Evolutionary conservation across 805 yeast species (phyloP), one percentile per base, ranked within the genome.

Genomic region (Lipomyces spencermartinsiae): DNA sequence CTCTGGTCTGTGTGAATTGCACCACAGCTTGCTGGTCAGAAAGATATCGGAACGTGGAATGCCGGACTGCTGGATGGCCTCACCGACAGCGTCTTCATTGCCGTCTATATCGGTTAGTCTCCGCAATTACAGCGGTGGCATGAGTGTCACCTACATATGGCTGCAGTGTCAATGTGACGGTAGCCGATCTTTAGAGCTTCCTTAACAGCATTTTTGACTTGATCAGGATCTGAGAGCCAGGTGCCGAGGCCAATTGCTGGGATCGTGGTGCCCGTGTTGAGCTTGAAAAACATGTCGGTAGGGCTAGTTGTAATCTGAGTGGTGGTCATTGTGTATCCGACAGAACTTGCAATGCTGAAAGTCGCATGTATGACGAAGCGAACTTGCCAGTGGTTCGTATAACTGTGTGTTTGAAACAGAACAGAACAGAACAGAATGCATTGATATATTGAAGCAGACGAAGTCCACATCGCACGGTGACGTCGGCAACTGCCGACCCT

Each of bases 141-240:
- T n/a, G 56, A n/a, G 19, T 16, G 10, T 25, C 34, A 49, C 69
- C 14, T 46, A 63, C 69, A 22, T 12, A 85, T 67, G 57, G 62
- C 85, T 35, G 97, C 95, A 29, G 92, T 86, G 78, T 91, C 96
- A 71, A 91, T 88, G 77, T 91, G 96, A 71, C 86, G 84, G 80
- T 89, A 89, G 35, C 94, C 94, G 57, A 82, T 82, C 53, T 77
- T 75, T 71, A 88, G 79, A 8, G 96, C 71, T 16, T 63, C 70
- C 46, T 79, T 77, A 55, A 88, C 91, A 43, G 93, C 84, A 25
- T 81, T 78, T 54, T 66, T 73, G 73, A 86, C 91, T 8, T 83
- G 86, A 31, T 82, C 84, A 49, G 83, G 83, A 22, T 82, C 83
- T 22, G 84, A 76, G 29, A 89, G 85, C 89, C 91, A 90, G 35